A percentile compares a stretch with the other conserved stretches of the same genome.
phyloP scores from a whole-genome alignment of 495 filamentous ascomycete species.

The Tricharina praecox region DNA sequence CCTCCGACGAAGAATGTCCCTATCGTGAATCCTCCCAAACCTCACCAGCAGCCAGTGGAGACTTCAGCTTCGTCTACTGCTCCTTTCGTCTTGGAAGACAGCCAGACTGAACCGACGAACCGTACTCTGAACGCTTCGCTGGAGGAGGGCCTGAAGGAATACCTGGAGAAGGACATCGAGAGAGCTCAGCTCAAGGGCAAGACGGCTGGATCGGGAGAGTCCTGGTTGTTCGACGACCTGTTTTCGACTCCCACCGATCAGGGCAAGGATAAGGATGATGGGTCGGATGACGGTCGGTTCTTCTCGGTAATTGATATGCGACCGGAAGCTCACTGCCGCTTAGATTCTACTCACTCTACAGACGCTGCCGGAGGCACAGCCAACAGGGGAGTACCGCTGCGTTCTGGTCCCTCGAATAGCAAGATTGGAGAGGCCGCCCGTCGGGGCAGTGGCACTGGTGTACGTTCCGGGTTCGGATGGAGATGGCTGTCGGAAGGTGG shows the following conservation, averaged over 20 bases:
- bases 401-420: neutral
- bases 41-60: neutral
- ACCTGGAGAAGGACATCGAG: constrained; percentile 1
- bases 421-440: neutral
- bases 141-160: neutral
- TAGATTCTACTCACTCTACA: neutral
- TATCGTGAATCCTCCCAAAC: neutral
- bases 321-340: neutral
- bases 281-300: neutral
- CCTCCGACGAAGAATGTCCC: neutral
- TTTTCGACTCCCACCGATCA: constrained; percentile 18
- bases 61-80: neutral
- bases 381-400: neutral
- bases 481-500: constrained; percentile 15
- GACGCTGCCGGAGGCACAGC: neutral
- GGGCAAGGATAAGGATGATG: constrained; percentile 20
- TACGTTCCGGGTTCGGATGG: constrained; percentile 5
- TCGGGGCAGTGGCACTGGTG: too few relatives aligned
- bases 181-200: constrained; percentile 7
- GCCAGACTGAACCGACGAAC: neutral
- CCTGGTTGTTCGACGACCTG: constrained; percentile 22
- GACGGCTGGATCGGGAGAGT: constrained; percentile 14
- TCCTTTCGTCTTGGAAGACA: constrained; percentile 1
- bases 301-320: neutral
- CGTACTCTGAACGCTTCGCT: neutral